These are phyloP conservation scores for Rhizomucor miehei DNA, from an alignment of 371 early-diverging fungal genomes.

Conservation along the genomic window DNA sequence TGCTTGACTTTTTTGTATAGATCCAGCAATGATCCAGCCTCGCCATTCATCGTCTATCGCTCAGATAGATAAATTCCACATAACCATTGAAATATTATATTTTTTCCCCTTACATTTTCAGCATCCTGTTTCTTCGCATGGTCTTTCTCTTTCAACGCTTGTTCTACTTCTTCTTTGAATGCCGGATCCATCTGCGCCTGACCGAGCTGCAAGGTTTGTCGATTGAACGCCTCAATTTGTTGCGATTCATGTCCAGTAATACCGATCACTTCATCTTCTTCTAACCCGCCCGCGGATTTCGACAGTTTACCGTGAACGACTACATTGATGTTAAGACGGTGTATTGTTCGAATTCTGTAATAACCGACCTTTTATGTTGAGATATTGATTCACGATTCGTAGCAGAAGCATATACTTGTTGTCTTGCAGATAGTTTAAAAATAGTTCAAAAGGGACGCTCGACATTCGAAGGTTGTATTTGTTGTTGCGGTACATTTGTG, in stretches of 20 bases:
- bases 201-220: slow-evolving; percentile 42
- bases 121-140: slow-evolving; percentile 13
- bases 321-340: slow-evolving; percentile 3
- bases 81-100: not conserved
- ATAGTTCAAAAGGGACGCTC: slow-evolving; percentile 88
- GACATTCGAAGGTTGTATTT: slow-evolving; percentile 92
- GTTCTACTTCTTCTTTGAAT: slow-evolving; percentile 42
- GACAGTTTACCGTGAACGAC: slow-evolving; percentile 24
- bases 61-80: not conserved
- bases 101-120: no score
- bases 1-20: slow-evolving; percentile 37
- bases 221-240: slow-evolving; percentile 81
- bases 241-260: slow-evolving; percentile 76
- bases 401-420: slow-evolving; percentile 85
- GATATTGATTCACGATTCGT: slow-evolving; percentile 92
- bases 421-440: slow-evolving; percentile 92
- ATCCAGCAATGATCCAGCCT: slow-evolving; percentile 32
- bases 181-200: slow-evolving; percentile 30
- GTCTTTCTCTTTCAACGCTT: slow-evolving; percentile 32
- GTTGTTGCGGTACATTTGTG: slow-evolving; percentile 76
- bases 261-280: slow-evolving; percentile 66
- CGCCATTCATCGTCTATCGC: slow-evolving; percentile 14
- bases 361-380: slow-evolving; percentile 79
- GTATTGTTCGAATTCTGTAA: not conserved
- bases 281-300: slow-evolving; percentile 29